Conservation (phyloP, 352 stramenopile species). For the Saprolegnia diclina region DNA sequence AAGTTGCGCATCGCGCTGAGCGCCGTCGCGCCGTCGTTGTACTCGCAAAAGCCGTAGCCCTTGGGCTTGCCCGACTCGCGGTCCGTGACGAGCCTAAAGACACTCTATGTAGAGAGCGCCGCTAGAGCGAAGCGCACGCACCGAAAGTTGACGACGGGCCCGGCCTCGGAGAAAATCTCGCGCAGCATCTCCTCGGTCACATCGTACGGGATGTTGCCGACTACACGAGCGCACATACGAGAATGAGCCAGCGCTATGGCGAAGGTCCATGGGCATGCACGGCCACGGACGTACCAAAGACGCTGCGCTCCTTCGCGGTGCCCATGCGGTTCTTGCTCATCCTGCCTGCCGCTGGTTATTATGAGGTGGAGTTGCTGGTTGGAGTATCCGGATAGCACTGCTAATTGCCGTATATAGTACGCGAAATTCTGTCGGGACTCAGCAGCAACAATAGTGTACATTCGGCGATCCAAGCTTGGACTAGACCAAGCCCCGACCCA, state of each 20-base stretch:
- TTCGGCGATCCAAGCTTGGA: too few relatives aligned
- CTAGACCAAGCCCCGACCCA: too few relatives aligned
- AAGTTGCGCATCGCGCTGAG: conserved; percentile 82
- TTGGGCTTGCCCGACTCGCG: conserved; percentile 80
- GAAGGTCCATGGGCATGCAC: not conserved
- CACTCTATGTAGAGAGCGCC: not conserved
- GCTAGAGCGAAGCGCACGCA: conserved; percentile 29
- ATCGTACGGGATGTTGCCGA: conserved; percentile 86
- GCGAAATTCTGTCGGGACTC: too few relatives aligned
- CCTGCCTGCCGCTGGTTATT: conserved; percentile 9
- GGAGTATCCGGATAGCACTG: not conserved
- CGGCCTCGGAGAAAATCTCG: conserved; percentile 81
- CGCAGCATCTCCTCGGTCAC: conserved; percentile 82
- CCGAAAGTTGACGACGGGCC: conserved; percentile 80
- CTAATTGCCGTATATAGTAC: not conserved
- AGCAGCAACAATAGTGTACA: too few relatives aligned
- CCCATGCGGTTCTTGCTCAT: conserved; percentile 47
- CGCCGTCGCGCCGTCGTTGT: conserved; percentile 73
- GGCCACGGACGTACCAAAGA: conserved; percentile 57
- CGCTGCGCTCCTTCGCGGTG: conserved; percentile 78
- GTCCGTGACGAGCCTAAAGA: conserved; percentile 65
- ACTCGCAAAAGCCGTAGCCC: conserved; percentile 83
- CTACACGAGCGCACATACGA: conserved; percentile 30
- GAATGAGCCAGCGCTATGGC: conserved; percentile 18
- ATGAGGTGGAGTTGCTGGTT: not conserved